Base-by-base conservation (phyloP, 2,329 filamentous ascomycete species). In the Incumbomyces delicatus region DNA sequence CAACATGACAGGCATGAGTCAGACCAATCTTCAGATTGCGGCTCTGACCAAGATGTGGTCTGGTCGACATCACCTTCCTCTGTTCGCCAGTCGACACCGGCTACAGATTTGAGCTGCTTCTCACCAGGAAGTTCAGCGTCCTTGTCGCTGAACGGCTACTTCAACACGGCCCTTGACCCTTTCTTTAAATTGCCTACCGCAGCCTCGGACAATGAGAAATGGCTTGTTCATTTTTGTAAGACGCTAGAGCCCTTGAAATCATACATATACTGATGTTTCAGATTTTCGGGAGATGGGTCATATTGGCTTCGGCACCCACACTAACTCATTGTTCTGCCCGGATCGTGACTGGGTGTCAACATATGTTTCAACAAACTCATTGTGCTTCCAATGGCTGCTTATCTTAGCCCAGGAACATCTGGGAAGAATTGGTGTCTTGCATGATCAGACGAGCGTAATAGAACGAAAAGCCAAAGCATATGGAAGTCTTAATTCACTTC, bases 181-280 rank as follows among this genome's bases (percentile, higher is more conserved):
- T 45, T 45, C 22, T 45, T 45, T 20, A 35, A 22, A 13, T 33
- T 45, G 22, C 42, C 42, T 11, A 22, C 16, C 16, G 8, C 33
- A 17, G 42, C 42, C 13, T 20, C 42, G 7, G 33, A 45, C 27
- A 32, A 33, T 14, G 42, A 45, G 18, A 22, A 38, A 37, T 45
- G 42, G 42, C 42, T 45, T 12, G 33, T 45, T 14, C 42, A 45
- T 22, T 45, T 45, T 22, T 45, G 42, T 45, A 30, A 45, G 42
- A 13, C 5, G 27, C 13, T 10, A 2, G 10, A 13, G 14, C 5
- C 10, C 8, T 3, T 17, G 17, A 14, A 12, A 4, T 44, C 11
- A 8, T n/a, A 3, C 14, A 17, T n/a, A 16, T 14, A 31, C 42
- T 45, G 18, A 45, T 20, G 14, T 16, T 2, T 29, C 20, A 45